These are phyloP conservation scores for Peronosclerospora sorghi DNA, from an alignment of 352 stramenopile genomes.

Conservation along the genomic window DNA sequence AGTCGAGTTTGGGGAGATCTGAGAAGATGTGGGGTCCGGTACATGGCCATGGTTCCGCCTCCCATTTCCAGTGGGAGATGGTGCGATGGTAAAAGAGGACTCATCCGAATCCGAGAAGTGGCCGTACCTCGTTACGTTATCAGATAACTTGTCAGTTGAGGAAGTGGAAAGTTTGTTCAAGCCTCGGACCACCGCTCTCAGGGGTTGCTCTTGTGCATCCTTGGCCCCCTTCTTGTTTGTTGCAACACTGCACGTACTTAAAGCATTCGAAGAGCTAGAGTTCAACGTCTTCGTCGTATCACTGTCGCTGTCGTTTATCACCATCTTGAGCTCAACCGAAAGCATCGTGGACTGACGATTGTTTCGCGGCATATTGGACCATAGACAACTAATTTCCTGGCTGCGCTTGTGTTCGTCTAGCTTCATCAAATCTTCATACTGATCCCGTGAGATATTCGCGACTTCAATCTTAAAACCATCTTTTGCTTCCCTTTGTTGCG, in stretches of 20 bases:
- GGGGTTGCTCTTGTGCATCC: slow-evolving; percentile 4
- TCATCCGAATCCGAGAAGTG: slow-evolving; percentile 14
- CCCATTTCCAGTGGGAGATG: slow-evolving; percentile 1
- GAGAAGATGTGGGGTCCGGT: not conserved
- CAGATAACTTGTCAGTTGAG: not conserved
- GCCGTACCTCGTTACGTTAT: not conserved
- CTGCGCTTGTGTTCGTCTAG: slow-evolving; percentile 26
- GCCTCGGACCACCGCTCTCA: slow-evolving; percentile 9
- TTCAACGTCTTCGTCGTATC: slow-evolving; percentile 6
- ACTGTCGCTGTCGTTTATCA: slow-evolving; percentile 8
- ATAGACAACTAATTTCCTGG: slow-evolving; percentile 32
- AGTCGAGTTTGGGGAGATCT: slow-evolving; percentile 2
- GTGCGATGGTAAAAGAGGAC: slow-evolving; percentile 12
- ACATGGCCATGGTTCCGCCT: slow-evolving; percentile 3
- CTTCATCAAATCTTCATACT: slow-evolving; percentile 29
- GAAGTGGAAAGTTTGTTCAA: slow-evolving; percentile 12
- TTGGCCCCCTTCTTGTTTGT: not conserved
- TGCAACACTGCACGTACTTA: slow-evolving; percentile 6
- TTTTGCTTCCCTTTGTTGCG: slow-evolving; percentile 37
- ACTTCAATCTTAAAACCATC: slow-evolving; percentile 67
- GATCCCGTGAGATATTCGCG: slow-evolving; percentile 29
- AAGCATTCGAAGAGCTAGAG: slow-evolving; percentile 5
- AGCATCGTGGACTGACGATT: slow-evolving; percentile 29
- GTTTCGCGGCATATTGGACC: slow-evolving; percentile 20
- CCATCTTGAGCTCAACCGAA: slow-evolving; percentile 24